Evolutionary conservation across 75 land plant genomes (phyloP).

Genomic region (Pseudotsuga menziesii): DNA sequence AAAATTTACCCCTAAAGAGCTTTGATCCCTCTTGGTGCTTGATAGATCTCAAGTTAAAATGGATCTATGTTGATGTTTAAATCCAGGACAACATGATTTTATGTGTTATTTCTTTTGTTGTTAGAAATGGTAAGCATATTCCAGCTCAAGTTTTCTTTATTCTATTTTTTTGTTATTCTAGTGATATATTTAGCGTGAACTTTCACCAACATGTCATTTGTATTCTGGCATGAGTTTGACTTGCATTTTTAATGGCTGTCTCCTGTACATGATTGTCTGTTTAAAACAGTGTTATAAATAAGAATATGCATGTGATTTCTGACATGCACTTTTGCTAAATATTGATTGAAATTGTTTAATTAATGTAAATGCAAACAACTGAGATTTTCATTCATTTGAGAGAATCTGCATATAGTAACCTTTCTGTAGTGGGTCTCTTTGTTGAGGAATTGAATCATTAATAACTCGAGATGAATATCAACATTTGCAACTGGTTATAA

Average conservation of each 20-base stretch:
- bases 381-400: neutral
- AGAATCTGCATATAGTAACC: neutral
- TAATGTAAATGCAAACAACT: neutral
- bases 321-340: neutral
- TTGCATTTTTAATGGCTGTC: neutral
- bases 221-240: neutral
- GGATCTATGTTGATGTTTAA: neutral
- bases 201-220: neutral
- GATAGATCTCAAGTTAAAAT: too few relatives aligned
- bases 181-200: neutral
- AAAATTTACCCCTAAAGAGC: too few relatives aligned
- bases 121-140: neutral
- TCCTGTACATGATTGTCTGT: neutral
- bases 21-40: too few relatives aligned
- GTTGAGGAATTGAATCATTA: neutral
- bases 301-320: neutral
- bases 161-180: neutral
- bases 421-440: neutral
- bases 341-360: neutral
- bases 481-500: neutral
- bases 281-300: neutral
- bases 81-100: neutral
- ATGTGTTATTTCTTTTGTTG: neutral
- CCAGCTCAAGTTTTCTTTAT: neutral
- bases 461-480: neutral